Conservation (phyloP, 1,284 basidiomycete species). For the Gastroboletus turbinatus region DNA sequence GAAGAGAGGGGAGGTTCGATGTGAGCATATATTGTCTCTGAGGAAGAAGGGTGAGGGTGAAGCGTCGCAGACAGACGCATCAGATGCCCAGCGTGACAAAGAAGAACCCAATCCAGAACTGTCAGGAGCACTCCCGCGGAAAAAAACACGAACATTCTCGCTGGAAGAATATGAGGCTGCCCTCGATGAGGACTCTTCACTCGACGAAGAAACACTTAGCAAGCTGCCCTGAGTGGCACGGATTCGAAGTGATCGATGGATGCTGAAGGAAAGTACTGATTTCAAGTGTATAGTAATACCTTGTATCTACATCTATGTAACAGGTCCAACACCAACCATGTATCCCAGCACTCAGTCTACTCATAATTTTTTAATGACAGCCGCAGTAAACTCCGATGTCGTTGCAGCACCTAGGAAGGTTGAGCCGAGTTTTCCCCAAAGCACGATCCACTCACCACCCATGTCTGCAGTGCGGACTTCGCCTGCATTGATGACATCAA, state of each 20-base stretch:
- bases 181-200: slow-evolving; percentile 43
- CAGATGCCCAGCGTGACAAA: not conserved
- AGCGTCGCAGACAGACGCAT: not conserved
- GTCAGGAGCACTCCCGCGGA: not conserved
- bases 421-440: slow-evolving; percentile 3
- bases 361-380: slow-evolving; percentile 75
- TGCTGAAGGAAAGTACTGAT: slow-evolving; percentile 22
- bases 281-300: slow-evolving; percentile 4
- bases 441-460: slow-evolving; percentile 68
- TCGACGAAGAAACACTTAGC: slow-evolving; percentile 44
- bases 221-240: slow-evolving; percentile 10
- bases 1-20: slow-evolving; percentile 63
- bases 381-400: slow-evolving; percentile 91
- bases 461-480: slow-evolving; percentile 94
- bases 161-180: slow-evolving; percentile 54
- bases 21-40: slow-evolving; percentile 58
- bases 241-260: not conserved
- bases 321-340: slow-evolving; percentile 6
- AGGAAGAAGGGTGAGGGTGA: slow-evolving; percentile 35
- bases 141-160: slow-evolving; percentile 41
- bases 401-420: slow-evolving; percentile 67
- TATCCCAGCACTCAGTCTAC: not conserved
- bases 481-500: slow-evolving; percentile 89
- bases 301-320: slow-evolving; percentile 31
- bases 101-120: not conserved